A percentile compares a stretch with the other conserved stretches of the same genome.
Conservation (phyloP, 192 early-diverging fungal species). For the Rhizophlyctis rosea region DNA sequence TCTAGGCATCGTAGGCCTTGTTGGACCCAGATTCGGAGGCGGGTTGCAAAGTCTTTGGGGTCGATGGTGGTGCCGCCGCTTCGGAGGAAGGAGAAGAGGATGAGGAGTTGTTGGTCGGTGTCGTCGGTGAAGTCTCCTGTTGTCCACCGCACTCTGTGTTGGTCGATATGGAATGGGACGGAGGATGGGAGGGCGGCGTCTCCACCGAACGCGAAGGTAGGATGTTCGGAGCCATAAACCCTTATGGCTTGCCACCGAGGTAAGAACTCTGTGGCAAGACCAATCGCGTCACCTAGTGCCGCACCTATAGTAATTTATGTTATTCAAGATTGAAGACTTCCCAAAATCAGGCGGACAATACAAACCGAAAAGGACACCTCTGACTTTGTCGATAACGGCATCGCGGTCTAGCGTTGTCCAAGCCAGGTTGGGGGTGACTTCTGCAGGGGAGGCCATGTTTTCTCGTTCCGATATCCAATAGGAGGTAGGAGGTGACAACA, state of each 20-base stretch:
- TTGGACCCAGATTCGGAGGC: slow-evolving; percentile 49
- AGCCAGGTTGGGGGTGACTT: too few relatives aligned
- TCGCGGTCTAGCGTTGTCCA: too few relatives aligned
- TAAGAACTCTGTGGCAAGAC: slow-evolving; percentile 65
- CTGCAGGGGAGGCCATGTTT: too few relatives aligned
- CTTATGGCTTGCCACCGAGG: slow-evolving; percentile 33
- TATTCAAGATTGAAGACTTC: too few relatives aligned
- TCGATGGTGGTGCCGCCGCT: slow-evolving; percentile 45
- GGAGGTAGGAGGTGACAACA: too few relatives aligned
- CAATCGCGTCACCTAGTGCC: slow-evolving; percentile 61
- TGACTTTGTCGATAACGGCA: too few relatives aligned
- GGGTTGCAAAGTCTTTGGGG: slow-evolving; percentile 44
- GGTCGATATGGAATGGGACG: slow-evolving; percentile 32
- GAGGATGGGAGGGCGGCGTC: slow-evolving; percentile 14
- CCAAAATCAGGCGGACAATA: too few relatives aligned
- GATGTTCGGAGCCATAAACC: slow-evolving; percentile 54
- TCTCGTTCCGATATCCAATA: too few relatives aligned
- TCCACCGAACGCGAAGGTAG: slow-evolving; percentile 56
- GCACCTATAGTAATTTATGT: slow-evolving; percentile 39
- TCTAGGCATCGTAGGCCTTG: slow-evolving; percentile 49
- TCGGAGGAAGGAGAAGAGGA: slow-evolving; percentile 50
- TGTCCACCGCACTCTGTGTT: slow-evolving; percentile 38
- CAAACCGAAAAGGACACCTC: too few relatives aligned
- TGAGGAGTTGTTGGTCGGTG: slow-evolving; percentile 58
- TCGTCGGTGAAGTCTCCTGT: slow-evolving; percentile 52